Conservation (phyloP, 805 yeast genomes). For the Kregervanrija delftensis region DNA sequence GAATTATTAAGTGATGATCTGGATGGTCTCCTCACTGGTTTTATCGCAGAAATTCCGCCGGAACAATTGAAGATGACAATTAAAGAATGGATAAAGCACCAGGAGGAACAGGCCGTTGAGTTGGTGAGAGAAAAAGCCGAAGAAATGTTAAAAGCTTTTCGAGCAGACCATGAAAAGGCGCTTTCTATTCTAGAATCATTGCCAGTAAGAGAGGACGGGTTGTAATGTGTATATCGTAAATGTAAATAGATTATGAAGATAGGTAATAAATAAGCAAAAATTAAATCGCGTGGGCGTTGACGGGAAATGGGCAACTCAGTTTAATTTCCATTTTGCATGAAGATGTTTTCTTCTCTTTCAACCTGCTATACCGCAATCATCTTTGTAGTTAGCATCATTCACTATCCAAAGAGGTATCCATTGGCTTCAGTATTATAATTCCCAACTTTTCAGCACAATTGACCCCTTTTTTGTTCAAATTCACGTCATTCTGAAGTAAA, state of each 20-base stretch:
- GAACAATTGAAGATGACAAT: slow-evolving; percentile 63
- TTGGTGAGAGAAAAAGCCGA: slow-evolving; percentile 41
- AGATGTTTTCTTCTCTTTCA: no score
- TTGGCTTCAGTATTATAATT: no score
- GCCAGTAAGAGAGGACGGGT: slow-evolving; percentile 21
- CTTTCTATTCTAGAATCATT: slow-evolving; percentile 32
- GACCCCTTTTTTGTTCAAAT: no score
- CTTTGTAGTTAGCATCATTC: no score
- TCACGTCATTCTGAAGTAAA: no score
- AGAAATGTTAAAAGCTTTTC: slow-evolving; percentile 41
- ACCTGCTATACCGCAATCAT: no score
- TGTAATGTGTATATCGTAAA: slow-evolving; percentile 1
- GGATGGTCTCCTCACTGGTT: slow-evolving; percentile 58
- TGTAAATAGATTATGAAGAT: background rate
- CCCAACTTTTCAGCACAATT: no score
- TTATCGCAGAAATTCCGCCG: slow-evolving; percentile 63
- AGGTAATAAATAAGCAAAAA: background rate
- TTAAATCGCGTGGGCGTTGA: background rate
- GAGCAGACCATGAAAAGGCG: slow-evolving; percentile 44
- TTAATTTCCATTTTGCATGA: no score
- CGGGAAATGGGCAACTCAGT: background rate
- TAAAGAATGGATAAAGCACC: slow-evolving; percentile 58
- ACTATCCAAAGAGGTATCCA: no score
- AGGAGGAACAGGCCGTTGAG: slow-evolving; percentile 47
- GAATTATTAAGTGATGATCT: slow-evolving; percentile 47